These are phyloP conservation scores for Ogataea chonburiensis DNA, from an alignment of 805 yeast species.

Conservation along the genomic window DNA sequence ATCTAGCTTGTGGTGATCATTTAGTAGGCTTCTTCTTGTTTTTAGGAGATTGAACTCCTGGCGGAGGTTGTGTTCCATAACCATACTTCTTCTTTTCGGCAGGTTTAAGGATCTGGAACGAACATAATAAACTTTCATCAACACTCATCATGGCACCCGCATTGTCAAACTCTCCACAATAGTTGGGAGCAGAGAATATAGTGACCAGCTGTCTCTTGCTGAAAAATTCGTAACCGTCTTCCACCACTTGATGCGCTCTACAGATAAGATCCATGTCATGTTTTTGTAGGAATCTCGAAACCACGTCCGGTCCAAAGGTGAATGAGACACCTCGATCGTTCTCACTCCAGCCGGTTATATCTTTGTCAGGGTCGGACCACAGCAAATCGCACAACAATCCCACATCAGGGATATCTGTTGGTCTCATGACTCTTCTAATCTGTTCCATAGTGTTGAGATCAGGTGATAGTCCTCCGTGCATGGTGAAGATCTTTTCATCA, in stretches of 20 bases:
- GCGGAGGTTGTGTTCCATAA: slow-evolving; percentile 26
- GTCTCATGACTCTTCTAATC: slow-evolving; percentile 98
- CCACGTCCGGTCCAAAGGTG: slow-evolving; percentile 99
- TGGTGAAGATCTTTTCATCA: slow-evolving; percentile 95
- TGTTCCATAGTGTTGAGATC: slow-evolving; percentile 98
- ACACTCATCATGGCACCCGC: slow-evolving; percentile 99
- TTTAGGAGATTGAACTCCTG: slow-evolving; percentile 26
- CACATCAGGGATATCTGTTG: slow-evolving; percentile 98
- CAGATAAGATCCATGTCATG: slow-evolving; percentile 98
- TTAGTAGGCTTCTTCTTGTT: slow-evolving; percentile 31
- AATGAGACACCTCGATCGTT: slow-evolving; percentile 98
- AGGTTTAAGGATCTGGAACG: slow-evolving; percentile 95
- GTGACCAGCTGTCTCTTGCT: slow-evolving; percentile 95
- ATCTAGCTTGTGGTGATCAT: slow-evolving; percentile 16
- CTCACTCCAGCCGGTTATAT: slow-evolving; percentile 98
- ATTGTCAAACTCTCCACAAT: slow-evolving; percentile 98
- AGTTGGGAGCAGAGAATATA: slow-evolving; percentile 93
- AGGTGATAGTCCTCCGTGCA: slow-evolving; percentile 99
- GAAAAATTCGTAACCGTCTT: slow-evolving; percentile 97
- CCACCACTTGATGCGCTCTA: slow-evolving; percentile 98
- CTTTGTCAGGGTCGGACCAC: slow-evolving; percentile 99
- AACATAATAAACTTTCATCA: slow-evolving; percentile 92
- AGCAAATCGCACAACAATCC: slow-evolving; percentile 93
- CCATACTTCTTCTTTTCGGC: slow-evolving; percentile 88
- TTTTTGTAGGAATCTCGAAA: slow-evolving; percentile 90